Percentiles rank a stretch among this genome's conserved stretches.
Conservation (phyloP, 1,139 yeast genomes). For the Yamadazyma buinensis region DNA sequence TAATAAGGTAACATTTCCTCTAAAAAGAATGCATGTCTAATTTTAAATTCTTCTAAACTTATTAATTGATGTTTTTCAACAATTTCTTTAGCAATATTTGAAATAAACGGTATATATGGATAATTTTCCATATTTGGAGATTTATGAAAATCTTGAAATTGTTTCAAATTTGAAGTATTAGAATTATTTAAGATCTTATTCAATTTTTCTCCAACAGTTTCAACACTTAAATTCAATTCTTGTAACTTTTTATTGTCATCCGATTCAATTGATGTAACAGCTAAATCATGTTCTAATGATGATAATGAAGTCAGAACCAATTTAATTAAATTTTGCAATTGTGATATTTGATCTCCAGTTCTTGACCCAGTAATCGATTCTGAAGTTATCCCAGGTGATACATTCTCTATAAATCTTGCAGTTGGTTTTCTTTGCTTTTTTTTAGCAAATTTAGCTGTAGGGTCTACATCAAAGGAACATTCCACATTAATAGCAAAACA, state of each 20-base stretch:
- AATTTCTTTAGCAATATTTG: constrained; percentile 41
- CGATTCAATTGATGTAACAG: constrained; percentile 11
- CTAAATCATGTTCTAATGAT: constrained; percentile 14
- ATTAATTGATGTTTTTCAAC: constrained; percentile 21
- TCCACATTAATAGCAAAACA: constrained; percentile 42
- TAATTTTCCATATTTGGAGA: constrained; percentile 14
- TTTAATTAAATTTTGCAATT: constrained; percentile 13
- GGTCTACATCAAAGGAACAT: constrained; percentile 49
- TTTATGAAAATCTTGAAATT: constrained; percentile 16
- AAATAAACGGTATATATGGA: constrained; percentile 37
- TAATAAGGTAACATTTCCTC: constrained; percentile 40
- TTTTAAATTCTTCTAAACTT: constrained; percentile 24
- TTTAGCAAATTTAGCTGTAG: constrained; percentile 33
- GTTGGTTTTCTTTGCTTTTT: constrained; percentile 16
- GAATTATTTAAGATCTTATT: constrained; percentile 9
- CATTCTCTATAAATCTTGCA: constrained; percentile 9
- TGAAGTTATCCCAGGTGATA: constrained; percentile 14
- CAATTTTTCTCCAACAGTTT: constrained; percentile 6
- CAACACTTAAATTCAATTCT: constrained; percentile 6
- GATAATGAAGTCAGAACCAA: constrained; percentile 13
- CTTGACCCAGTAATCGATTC: constrained; percentile 14
- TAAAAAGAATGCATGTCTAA: constrained; percentile 32
- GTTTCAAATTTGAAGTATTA: constrained; percentile 10
- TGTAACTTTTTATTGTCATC: constrained; percentile 9
- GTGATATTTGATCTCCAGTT: constrained; percentile 14